phyloP scores from a whole-genome alignment of 2,329 filamentous ascomycete genomes.

The Phaeosphaeriaceae sp. region DNA sequence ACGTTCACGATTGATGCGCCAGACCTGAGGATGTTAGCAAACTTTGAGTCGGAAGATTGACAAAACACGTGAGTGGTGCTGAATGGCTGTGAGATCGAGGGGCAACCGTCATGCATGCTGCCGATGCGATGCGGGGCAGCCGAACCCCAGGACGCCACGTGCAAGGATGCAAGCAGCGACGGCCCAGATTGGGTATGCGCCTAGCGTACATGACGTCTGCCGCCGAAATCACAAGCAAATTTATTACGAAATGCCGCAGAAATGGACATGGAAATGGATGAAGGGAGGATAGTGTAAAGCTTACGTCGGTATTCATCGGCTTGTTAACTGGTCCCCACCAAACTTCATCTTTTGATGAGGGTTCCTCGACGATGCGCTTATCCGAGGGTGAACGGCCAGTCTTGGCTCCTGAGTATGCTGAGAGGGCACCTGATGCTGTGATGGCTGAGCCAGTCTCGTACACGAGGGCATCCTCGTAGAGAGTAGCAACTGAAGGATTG shows the following conservation, averaged over 20 bases:
- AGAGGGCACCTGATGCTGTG: conserved; percentile 91
- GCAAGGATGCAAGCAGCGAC: conserved; percentile 33
- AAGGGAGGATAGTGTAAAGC: conserved; percentile 42
- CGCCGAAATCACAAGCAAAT: conserved; percentile 36
- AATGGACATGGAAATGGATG: conserved; percentile 12
- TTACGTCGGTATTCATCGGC: conserved; percentile 95
- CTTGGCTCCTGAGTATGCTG: conserved; percentile 97
- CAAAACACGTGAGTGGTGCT: conserved; percentile 5
- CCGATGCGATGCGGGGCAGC: conserved; percentile 45
- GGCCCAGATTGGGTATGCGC: conserved; percentile 39
- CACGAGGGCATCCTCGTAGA: conserved; percentile 98
- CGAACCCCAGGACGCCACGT: conserved; percentile 36
- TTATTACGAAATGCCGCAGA: conserved; percentile 13
- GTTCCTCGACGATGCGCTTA: conserved; percentile 96
- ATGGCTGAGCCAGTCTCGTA: conserved; percentile 98
- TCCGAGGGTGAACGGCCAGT: conserved; percentile 95
- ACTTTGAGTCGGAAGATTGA: conserved; percentile 33
- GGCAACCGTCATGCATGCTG: conserved; percentile 27
- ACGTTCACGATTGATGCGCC: conserved; percentile 99
- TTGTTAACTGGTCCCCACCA: conserved; percentile 99
- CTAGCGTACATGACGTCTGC: conserved; percentile 45
- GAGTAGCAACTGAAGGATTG: conserved; percentile 92
- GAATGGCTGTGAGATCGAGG: neutral
- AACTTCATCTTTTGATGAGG: conserved; percentile 84
- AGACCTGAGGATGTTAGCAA: conserved; percentile 69